Evolutionary conservation across 768 basidiomycete species (phyloP).

Genomic region (Antrodiella citrinella): DNA sequence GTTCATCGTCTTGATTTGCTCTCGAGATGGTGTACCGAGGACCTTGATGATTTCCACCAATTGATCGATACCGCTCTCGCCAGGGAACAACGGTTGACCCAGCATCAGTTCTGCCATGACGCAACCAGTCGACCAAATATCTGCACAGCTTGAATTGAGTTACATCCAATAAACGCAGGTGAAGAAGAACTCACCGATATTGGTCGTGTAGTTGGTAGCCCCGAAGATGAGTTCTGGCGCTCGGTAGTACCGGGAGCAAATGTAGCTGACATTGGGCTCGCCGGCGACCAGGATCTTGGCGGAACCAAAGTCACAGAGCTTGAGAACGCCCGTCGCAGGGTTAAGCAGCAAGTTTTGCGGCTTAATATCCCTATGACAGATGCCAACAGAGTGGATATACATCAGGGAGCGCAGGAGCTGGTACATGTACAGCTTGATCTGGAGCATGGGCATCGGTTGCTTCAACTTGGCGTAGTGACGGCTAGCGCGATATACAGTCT

Average conservation of each 20-base stretch:
- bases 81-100: constrained; percentile 97
- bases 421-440: constrained; percentile 99
- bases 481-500: constrained; percentile 98
- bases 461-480: constrained; percentile 99
- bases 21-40: constrained; percentile 93
- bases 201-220: constrained; percentile 99
- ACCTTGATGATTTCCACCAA: constrained; percentile 99
- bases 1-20: constrained; percentile 99
- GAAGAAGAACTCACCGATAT: constrained; percentile 66
- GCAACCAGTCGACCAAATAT: constrained; percentile 99
- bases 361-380: constrained; percentile 99
- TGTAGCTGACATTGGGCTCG: constrained; percentile 99
- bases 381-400: constrained; percentile 99
- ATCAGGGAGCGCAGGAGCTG: constrained; percentile 96
- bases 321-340: constrained; percentile 92
- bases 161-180: neutral
- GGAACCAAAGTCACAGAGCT: constrained; percentile 98
- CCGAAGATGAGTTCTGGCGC: constrained; percentile 99
- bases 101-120: constrained; percentile 99
- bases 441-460: constrained; percentile 99
- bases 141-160: constrained; percentile 29
- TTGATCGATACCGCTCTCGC: constrained; percentile 98
- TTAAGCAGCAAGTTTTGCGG: constrained; percentile 98
- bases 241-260: constrained; percentile 98
- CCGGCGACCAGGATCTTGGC: constrained; percentile 98